A percentile compares a stretch with the other conserved stretches of the same genome.
Conservation (phyloP, 2,329 filamentous ascomycete genomes). For the Hypoxylon sp. region DNA sequence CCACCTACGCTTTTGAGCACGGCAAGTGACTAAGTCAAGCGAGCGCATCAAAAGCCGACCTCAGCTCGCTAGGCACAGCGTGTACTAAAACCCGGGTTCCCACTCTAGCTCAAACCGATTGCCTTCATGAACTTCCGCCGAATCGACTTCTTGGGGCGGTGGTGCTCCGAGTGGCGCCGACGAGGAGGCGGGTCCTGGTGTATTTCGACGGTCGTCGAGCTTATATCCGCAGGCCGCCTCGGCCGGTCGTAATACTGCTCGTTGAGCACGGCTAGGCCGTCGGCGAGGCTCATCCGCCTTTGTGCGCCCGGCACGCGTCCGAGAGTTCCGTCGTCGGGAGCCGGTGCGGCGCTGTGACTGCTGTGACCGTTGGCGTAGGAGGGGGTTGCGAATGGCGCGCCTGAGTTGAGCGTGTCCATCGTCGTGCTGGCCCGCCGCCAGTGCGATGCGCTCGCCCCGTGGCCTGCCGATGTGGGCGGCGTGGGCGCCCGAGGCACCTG, state of each 20-base stretch:
- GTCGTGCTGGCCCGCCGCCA: no score
- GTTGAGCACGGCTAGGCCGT: neutral
- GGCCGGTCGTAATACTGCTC: neutral
- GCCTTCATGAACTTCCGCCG: neutral
- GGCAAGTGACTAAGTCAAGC: no score
- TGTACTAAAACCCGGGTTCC: neutral
- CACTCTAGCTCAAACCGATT: neutral
- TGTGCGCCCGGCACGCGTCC: no score
- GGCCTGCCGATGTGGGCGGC: neutral
- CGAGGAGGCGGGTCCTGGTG: neutral
- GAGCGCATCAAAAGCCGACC: no score
- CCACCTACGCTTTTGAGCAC: no score
- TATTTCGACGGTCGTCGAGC: slow-evolving; percentile 7
- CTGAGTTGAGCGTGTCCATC: no score
- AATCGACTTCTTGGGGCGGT: no score
- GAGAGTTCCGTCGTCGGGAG: no score
- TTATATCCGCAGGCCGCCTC: neutral
- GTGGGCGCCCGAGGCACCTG: neutral
- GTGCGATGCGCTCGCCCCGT: no score
- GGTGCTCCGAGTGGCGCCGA: neutral
- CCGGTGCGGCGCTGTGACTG: neutral
- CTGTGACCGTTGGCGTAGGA: no score
- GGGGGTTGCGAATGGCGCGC: no score
- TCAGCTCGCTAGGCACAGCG: no score
- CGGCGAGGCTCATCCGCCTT: neutral